phyloP scores from a whole-genome alignment of 2,329 filamentous ascomycete species.

The Botrytis medusae region DNA sequence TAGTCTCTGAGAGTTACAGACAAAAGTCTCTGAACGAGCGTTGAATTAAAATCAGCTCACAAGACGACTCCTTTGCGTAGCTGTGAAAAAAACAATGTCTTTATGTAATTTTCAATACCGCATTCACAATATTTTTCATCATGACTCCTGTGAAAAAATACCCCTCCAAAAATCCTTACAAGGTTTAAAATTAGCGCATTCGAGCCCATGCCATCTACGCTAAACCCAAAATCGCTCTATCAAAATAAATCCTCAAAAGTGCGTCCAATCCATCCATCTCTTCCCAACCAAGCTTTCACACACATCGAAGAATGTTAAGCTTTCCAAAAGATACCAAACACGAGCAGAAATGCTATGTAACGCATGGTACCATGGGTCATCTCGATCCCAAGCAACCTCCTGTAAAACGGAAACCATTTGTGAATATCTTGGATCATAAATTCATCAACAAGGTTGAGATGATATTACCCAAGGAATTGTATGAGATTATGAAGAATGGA shows the following conservation, averaged over 20 bases:
- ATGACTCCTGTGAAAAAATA: slow-evolving; percentile 11
- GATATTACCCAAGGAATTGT: slow-evolving; percentile 66
- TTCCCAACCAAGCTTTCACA: background rate
- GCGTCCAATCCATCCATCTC: background rate
- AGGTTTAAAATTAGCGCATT: slow-evolving; percentile 11
- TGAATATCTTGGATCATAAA: slow-evolving; percentile 60
- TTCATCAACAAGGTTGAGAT: slow-evolving; percentile 73
- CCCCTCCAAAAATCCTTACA: slow-evolving; percentile 18
- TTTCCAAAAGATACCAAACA: slow-evolving; percentile 42
- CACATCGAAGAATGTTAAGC: slow-evolving; percentile 42
- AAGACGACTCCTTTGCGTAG: background rate
- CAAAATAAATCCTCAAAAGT: slow-evolving; percentile 19
- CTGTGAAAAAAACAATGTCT: background rate
- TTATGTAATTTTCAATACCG: background rate
- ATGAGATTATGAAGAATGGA: slow-evolving; percentile 50
- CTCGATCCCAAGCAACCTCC: slow-evolving; percentile 70
- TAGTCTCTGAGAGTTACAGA: background rate
- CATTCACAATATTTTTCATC: slow-evolving; percentile 2
- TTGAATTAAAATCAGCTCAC: background rate
- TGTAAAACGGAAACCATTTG: slow-evolving; percentile 74
- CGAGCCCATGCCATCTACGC: background rate
- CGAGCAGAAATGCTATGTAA: slow-evolving; percentile 69
- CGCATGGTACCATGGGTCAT: slow-evolving; percentile 66
- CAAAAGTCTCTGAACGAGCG: background rate
- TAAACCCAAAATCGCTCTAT: slow-evolving; percentile 14